phyloP scores from a whole-genome alignment of 176 grass and related monocot genomes.

The Dactylis glomerata region DNA sequence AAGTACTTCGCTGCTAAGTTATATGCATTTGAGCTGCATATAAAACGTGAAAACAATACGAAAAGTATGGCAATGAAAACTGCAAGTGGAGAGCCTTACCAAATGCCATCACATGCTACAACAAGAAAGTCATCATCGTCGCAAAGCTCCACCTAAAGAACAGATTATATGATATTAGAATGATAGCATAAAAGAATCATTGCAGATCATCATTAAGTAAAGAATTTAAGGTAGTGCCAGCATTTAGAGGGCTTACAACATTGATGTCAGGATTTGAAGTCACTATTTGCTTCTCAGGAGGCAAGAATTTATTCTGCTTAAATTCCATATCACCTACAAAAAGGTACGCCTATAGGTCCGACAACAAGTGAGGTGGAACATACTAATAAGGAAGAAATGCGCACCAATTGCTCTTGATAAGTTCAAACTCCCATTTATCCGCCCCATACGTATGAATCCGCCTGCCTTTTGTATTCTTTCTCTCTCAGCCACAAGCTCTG shows the following conservation, averaged over 20 bases:
- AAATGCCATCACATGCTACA: slow-evolving; percentile 90
- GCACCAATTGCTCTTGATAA: slow-evolving; percentile 91
- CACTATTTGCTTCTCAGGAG: slow-evolving; percentile 88
- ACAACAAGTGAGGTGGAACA: background rate
- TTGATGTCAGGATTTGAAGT: slow-evolving; percentile 92
- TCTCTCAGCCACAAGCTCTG: slow-evolving; percentile 74
- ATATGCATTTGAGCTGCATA: slow-evolving; percentile 18
- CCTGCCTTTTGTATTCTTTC: slow-evolving; percentile 97
- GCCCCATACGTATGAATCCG: slow-evolving; percentile 79
- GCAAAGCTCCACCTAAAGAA: slow-evolving; percentile 65
- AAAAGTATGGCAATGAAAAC: background rate
- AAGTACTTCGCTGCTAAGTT: background rate
- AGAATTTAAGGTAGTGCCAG: background rate
- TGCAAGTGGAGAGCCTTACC: slow-evolving; percentile 47
- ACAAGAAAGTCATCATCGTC: slow-evolving; percentile 74
- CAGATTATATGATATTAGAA: slow-evolving; percentile 24
- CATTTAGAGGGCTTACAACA: slow-evolving; percentile 51
- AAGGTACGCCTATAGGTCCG: slow-evolving; percentile 26
- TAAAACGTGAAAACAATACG: background rate
- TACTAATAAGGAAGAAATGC: slow-evolving; percentile 12
- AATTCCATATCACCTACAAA: slow-evolving; percentile 91
- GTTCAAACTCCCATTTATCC: slow-evolving; percentile 98
- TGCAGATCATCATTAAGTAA: background rate
- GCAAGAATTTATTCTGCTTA: slow-evolving; percentile 88
- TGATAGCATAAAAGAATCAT: background rate